Evolutionary conservation across 2,329 filamentous ascomycete species (phyloP).

Genomic region (Rutstroemia sp.): DNA sequence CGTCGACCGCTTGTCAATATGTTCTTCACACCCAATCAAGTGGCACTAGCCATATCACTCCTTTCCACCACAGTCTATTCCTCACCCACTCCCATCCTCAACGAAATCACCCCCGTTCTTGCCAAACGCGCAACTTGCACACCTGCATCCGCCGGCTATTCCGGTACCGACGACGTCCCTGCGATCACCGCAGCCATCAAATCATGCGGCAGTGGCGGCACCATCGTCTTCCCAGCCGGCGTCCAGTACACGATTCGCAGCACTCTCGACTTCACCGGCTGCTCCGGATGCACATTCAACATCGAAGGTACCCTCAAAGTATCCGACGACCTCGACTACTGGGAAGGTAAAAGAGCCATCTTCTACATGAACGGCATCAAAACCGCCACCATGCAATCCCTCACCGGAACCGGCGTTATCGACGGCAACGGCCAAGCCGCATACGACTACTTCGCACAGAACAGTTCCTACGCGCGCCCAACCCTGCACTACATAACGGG

Average conservation of each 20-base stretch:
- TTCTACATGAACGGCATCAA: slow-evolving; percentile 33
- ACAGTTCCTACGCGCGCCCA: slow-evolving; percentile 34
- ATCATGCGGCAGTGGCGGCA: slow-evolving; percentile 34
- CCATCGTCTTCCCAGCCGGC: slow-evolving; percentile 36
- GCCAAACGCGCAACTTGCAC: slow-evolving; percentile 21
- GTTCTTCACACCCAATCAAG: background rate
- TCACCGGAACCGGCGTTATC: slow-evolving; percentile 37
- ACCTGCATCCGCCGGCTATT: slow-evolving; percentile 12
- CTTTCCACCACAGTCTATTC: background rate
- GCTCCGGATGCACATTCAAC: slow-evolving; percentile 38
- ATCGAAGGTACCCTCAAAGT: slow-evolving; percentile 38
- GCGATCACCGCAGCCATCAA: slow-evolving; percentile 37
- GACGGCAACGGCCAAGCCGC: slow-evolving; percentile 41
- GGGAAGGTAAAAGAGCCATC: slow-evolving; percentile 35
- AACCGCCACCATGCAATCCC: slow-evolving; percentile 34
- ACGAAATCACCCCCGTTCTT: background rate
- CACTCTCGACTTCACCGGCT: slow-evolving; percentile 36
- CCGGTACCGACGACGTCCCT: slow-evolving; percentile 35
- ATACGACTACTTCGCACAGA: slow-evolving; percentile 34
- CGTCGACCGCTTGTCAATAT: background rate
- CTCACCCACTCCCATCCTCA: background rate
- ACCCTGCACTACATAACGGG: slow-evolving; percentile 36
- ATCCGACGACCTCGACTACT: slow-evolving; percentile 34
- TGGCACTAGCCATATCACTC: background rate
- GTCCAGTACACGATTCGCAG: slow-evolving; percentile 37